Evolutionary conservation across 2,329 filamentous ascomycete genomes (phyloP), one percentile per base, ranked within the genome.

Genomic region (Stemphylium beticola): DNA sequence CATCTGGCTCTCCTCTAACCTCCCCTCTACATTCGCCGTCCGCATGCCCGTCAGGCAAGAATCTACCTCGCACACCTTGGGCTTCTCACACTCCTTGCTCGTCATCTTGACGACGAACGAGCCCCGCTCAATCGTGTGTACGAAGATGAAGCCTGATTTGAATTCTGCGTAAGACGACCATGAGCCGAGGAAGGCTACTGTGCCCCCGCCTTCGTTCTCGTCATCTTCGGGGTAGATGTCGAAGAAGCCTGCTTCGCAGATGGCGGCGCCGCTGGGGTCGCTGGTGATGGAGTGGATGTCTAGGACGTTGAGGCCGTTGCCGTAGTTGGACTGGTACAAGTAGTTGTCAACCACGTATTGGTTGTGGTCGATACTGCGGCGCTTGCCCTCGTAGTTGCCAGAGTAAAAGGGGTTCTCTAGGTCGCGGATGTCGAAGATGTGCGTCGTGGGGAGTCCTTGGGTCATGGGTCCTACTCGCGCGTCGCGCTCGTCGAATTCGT

Each of bases 191-290:
- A 77, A 79, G 9, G 74, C 69, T 4, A 77, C 60, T 5, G 61
- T 61, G 18, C 76, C 76, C 9, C 69, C 71, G 14, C 68, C 65
- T 20, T 67, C 68, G 3, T 63, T 49, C 40, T 68, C 68, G 41
- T 77, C 75, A 55, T 77, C 75, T 54, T 77, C 74, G 14, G 75
- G 75, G 57, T 76, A 72, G 49, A 76, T 64, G 62, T 77, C 74
- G 55, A 77, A 76, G 64, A 73, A 78, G 8, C 66, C 76, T 9
- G 75, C 67, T 58, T 79, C 74, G 51, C 73, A 74, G 52, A 79
- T 64, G 1, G 69, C 64, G 8, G 49, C 61, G 24, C 75, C 75
- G 12, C 65, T 72, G 4, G 71, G 72, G 41, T 76, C 74, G 12
- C 66, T 58, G 1, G 74, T 69, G 39, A 79, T 73, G 44, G 68